A percentile compares a stretch with the other conserved stretches of the same genome.
Conservation (phyloP, 176 grass and related monocot genomes). For the Calamus simplicifolius region DNA sequence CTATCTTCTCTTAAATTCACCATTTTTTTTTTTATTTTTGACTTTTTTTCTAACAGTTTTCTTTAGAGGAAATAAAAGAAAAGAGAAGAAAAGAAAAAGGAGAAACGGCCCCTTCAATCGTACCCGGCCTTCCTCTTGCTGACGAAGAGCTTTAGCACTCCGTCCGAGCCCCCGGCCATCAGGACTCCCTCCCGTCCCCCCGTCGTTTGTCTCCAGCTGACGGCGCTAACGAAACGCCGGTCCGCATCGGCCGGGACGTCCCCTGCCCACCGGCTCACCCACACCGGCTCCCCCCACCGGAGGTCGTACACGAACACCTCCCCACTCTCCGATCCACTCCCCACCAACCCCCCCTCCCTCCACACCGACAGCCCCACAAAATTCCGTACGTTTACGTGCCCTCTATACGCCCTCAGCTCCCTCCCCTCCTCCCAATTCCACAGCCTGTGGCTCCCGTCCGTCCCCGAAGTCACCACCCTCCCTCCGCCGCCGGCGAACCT, state of each 20-base stretch:
- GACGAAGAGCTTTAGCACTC: conserved; percentile 57
- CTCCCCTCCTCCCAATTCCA: conserved; percentile 46
- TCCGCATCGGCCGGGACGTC: background rate
- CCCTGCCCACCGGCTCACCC: conserved; percentile 43
- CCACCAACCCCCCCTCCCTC: conserved; percentile 45
- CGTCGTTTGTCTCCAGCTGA: conserved; percentile 44
- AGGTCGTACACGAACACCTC: conserved; percentile 96
- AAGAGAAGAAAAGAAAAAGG: too few species aligned
- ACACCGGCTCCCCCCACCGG: conserved; percentile 66
- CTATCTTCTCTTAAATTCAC: too few species aligned
- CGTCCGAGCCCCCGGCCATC: conserved; percentile 49
- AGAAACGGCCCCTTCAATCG: too few species aligned
- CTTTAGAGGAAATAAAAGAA: too few species aligned
- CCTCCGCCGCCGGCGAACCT: conserved; percentile 36
- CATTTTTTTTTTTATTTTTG: too few species aligned
- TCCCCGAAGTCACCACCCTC: conserved; percentile 62
- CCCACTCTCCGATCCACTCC: conserved; percentile 74
- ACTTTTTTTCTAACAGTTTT: too few species aligned
- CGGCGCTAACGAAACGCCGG: conserved; percentile 47
- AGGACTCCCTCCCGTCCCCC: conserved; percentile 21
- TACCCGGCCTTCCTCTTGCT: conserved; percentile 18
- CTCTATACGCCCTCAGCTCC: conserved; percentile 65
- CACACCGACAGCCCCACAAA: conserved; percentile 93
- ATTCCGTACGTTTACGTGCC: conserved; percentile 67
- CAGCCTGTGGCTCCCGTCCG: conserved; percentile 63